Evolutionary conservation across 108 stramenopile species (phyloP), one percentile per base, ranked within the genome.

Genomic region (Nitzschia sp.): DNA sequence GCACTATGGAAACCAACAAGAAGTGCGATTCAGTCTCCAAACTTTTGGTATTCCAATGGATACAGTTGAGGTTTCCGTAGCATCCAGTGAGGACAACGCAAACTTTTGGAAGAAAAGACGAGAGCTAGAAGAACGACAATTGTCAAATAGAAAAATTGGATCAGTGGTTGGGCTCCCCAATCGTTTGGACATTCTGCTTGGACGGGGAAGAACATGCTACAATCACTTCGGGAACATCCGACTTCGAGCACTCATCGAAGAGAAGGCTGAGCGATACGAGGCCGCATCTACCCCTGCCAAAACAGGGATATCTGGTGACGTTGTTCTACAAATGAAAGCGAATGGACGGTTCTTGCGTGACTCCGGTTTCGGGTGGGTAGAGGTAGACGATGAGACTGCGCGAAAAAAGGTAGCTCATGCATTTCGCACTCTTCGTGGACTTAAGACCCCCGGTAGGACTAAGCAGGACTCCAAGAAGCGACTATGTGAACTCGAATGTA

Each of bases 301-400:
- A 81, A 50, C 57, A 65, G 11, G 53, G 40, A 67, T 81, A 20
- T 58, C 58, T 29, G 46, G 44, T 7, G 71, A 65, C 39, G 59
- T 81, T 19, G 67, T 81, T n/a, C 41, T 48, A 10, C 10, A 34
- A 2, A 64, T 81, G 21, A 24, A 56, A 26, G 26, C 26, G 19
- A 60, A 59, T 17, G 80, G 79, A 19, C 56, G 69, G 26, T 80
- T 80, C 56, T 42, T 80, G 21, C 50, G 69, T 37, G 63, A 78
- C 12, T 63, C 64, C 50, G 61, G 41, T 26, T 41, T 20, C 3
- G 50, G 71, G 10, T 74, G 73, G 73, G 44, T 67, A 10, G 63
- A 65, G 7, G 66, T 74, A 2, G 65, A 66, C 41, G 55, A 66
- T 21, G 39, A 61, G n/a, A 43, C 42, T 41, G 73, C 73, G 10